Evolutionary conservation across 2,329 filamentous ascomycete genomes (phyloP).

Genomic region (Colletotrichum godetiae): DNA sequence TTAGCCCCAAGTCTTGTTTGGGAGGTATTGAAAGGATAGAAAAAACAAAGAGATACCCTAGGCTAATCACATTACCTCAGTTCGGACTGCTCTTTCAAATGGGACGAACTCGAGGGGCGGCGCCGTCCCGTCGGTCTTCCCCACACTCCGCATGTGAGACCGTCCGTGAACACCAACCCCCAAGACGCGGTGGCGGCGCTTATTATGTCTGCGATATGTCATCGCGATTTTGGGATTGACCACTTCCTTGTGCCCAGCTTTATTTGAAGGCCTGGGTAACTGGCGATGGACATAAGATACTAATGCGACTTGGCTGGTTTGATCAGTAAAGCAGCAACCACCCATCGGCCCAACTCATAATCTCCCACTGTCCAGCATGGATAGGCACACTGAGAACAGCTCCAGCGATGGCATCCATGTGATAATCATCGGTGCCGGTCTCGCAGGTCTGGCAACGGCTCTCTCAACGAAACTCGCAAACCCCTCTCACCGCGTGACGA

Average conservation of each 20-base stretch:
- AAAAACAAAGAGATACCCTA: constrained; percentile 34
- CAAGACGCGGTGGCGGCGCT: constrained; percentile 4
- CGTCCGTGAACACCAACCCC: constrained; percentile 11
- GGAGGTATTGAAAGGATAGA: constrained; percentile 6
- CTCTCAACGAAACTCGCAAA: constrained; percentile 31
- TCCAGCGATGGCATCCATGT: constrained; percentile 16
- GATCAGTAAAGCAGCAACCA: neutral
- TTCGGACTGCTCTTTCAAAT: constrained; percentile 19
- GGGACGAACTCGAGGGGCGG: constrained; percentile 31
- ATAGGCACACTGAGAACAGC: neutral
- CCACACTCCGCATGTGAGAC: constrained; percentile 27
- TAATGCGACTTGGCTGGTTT: neutral
- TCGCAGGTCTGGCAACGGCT: constrained; percentile 29
- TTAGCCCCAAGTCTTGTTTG: constrained; percentile 5
- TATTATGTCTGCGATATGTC: neutral
- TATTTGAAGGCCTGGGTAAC: neutral
- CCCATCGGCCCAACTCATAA: neutral
- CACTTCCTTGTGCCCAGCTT: neutral
- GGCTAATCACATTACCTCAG: neutral
- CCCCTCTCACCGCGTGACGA: constrained; percentile 34
- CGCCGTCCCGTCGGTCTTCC: constrained; percentile 31
- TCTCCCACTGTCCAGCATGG: neutral
- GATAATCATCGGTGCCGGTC: constrained; percentile 33
- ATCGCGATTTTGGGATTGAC: neutral
- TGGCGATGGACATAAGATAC: neutral